Evolutionary conservation across 257 asterid genomes (phyloP).

Genomic region (Paraleonurus japonicus): DNA sequence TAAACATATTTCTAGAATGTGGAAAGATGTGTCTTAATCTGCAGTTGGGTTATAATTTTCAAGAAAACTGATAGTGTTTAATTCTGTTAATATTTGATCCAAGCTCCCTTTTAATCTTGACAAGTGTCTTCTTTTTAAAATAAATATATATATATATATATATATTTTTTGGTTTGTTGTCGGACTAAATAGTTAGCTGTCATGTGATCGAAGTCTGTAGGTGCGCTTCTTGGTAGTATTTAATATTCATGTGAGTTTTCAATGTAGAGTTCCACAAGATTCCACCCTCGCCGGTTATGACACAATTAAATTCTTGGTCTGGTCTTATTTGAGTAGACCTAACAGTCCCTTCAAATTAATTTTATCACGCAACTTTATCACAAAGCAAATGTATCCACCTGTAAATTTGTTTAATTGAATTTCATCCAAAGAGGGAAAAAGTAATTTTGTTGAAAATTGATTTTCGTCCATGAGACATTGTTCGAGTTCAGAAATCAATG

Average conservation of each 20-base stretch:
- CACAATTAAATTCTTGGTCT: neutral
- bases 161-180: neutral
- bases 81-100: neutral
- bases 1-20: conserved; percentile 1
- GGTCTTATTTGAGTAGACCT: conserved; percentile 4
- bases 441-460: neutral
- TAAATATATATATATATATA: neutral
- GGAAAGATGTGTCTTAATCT: neutral
- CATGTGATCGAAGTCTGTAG: conserved; percentile 5
- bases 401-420: neutral
- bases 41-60: neutral
- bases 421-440: neutral
- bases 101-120: neutral
- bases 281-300: conserved; percentile 15
- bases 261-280: conserved; percentile 27
- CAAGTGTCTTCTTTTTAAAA: neutral
- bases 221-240: conserved; percentile 15
- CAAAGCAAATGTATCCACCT: neutral
- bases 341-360: neutral
- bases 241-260: conserved; percentile 7
- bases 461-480: neutral
- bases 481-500: neutral
- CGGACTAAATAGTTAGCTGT: conserved; percentile 3
- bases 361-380: neutral
- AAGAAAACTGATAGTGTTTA: neutral